Conservation (phyloP, 2,329 filamentous ascomycete species). For the Gaeumannomyces sp. region DNA sequence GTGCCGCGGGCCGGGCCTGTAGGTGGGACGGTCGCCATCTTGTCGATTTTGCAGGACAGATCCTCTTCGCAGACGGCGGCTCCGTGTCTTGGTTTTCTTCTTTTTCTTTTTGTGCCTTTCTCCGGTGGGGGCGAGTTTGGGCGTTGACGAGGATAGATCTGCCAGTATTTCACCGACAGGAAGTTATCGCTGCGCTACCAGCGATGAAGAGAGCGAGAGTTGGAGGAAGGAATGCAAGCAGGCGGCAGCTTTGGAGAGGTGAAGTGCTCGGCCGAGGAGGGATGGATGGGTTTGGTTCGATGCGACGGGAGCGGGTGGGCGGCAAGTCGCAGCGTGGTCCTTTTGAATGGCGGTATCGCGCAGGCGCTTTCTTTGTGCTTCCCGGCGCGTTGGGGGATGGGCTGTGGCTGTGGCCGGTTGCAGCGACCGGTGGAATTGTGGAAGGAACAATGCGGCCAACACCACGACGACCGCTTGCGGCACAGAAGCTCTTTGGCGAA, state of each 20-base stretch:
- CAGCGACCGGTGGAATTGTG: neutral
- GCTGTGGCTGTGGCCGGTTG: neutral
- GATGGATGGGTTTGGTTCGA: neutral
- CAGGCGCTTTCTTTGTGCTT: neutral
- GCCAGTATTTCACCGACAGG: neutral
- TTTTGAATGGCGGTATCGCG: neutral
- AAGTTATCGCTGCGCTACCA: neutral
- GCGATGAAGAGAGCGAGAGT: neutral
- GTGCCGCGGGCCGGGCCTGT: slow-evolving; percentile 20
- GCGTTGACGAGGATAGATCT: neutral
- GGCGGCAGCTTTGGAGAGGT: neutral
- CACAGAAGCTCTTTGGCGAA: neutral
- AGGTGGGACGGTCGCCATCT: slow-evolving; percentile 20
- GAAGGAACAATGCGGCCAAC: neutral
- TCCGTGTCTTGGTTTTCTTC: neutral
- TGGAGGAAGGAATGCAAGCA: neutral
- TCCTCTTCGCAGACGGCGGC: neutral
- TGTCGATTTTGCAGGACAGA: neutral
- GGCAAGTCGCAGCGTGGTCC: no score
- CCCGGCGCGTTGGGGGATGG: no score
- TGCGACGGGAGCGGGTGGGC: neutral
- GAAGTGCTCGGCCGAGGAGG: neutral
- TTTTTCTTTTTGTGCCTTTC: neutral
- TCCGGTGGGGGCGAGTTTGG: no score
- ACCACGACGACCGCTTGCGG: neutral